phyloP scores from a whole-genome alignment of 1,284 basidiomycete species.

The Xerocomus nothofagi region DNA sequence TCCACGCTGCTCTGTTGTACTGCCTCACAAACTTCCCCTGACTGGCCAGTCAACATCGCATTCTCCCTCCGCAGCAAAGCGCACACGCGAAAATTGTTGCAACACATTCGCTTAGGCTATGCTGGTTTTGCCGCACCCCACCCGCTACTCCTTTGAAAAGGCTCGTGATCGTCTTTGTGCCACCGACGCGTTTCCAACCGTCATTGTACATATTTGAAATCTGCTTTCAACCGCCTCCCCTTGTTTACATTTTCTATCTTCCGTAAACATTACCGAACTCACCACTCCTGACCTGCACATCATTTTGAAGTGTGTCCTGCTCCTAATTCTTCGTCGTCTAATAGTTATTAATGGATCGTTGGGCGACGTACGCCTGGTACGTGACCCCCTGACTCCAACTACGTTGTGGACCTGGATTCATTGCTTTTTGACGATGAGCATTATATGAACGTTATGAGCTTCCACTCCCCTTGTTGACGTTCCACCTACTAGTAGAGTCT shows the following conservation, averaged over 20 bases:
- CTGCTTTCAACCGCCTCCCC: not conserved
- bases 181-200: not conserved
- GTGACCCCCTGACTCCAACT: not conserved
- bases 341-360: conserved; percentile 4
- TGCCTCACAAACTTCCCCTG: not conserved
- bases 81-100: not conserved
- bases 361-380: conserved; percentile 9
- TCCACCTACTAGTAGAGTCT: not conserved
- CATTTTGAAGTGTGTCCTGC: not conserved
- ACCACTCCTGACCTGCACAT: not conserved
- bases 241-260: not conserved
- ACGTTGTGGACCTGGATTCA: not conserved
- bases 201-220: conserved; percentile 12
- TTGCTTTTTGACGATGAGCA: no score
- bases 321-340: conserved; percentile 1
- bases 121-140: not conserved
- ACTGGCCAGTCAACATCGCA: not conserved
- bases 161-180: not conserved
- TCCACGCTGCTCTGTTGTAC: not conserved
- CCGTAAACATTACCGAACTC: not conserved
- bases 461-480: not conserved
- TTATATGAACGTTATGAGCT: no score
- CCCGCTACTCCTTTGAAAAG: not conserved
- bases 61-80: not conserved
- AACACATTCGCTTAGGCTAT: not conserved